These are phyloP conservation scores for Ascodesmis nigricans DNA, from an alignment of 495 filamentous ascomycete genomes.

Conservation along the genomic window DNA sequence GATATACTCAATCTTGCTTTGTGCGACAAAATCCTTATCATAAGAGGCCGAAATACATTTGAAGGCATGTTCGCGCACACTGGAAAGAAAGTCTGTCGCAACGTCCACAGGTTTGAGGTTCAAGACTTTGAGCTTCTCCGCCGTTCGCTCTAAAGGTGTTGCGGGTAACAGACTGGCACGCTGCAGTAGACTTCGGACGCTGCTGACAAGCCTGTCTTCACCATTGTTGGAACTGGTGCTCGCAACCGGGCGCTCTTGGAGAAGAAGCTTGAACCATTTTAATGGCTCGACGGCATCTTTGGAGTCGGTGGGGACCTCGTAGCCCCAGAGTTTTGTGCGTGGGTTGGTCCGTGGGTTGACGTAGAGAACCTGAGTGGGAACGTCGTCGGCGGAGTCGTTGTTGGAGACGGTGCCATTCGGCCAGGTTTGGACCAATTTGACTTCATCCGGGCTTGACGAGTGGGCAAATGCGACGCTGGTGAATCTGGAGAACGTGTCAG, in stretches of 20 bases:
- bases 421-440: slow-evolving; percentile 62
- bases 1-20: slow-evolving; percentile 23
- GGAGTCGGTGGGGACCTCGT: slow-evolving; percentile 44
- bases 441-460: slow-evolving; percentile 4
- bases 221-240: background rate
- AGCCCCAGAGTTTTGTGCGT: slow-evolving; percentile 39
- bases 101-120: background rate
- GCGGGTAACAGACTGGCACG: background rate
- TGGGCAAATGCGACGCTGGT: slow-evolving; percentile 2
- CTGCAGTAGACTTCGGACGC: background rate
- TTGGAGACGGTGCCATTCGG: slow-evolving; percentile 47
- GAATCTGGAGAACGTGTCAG: slow-evolving; percentile 1
- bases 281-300: slow-evolving; percentile 11
- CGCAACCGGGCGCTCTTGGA: background rate
- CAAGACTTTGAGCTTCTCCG: background rate
- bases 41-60: slow-evolving; percentile 3
- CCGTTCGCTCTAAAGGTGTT: background rate
- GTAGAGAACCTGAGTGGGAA: slow-evolving; percentile 41
- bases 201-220: background rate
- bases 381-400: slow-evolving; percentile 28
- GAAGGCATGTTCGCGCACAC: slow-evolving; percentile 1
- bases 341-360: slow-evolving; percentile 18
- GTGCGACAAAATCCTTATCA: slow-evolving; percentile 21
- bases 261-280: slow-evolving; percentile 7
- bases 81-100: slow-evolving; percentile 12